Evolutionary conservation across 768 basidiomycete species (phyloP), one percentile per base, ranked within the genome.

Genomic region (Pleurotus platypus): DNA sequence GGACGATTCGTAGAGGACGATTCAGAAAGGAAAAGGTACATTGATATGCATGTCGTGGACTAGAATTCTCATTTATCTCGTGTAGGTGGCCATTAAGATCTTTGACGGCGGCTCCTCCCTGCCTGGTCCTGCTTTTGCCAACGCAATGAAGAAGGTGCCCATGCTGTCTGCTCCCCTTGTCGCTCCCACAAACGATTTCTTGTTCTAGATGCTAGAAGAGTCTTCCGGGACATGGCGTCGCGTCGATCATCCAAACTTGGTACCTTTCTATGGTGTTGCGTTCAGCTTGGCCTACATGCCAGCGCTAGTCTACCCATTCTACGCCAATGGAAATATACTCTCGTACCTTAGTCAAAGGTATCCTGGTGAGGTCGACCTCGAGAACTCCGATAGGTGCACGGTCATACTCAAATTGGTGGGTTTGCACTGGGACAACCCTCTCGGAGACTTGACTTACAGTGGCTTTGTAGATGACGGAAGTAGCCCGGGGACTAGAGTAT

Each of bases 401-500:
- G 27, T 27, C 27, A 27, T 27, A 5, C 27, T 6, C 27, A 27
- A 8, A 6, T 5, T 27, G 27, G 18, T 18, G 18, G 18, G 18
- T 18, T 18, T 18, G 18, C 18, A 18, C 18, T 18, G 18, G 18
- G 18, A 18, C 18, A 18, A 18, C 18, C 18, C 18, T 18, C 18
- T 18, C 18, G 18, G 18, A 18, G 18, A 18, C 27, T 18, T 18
- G 18, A 18, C 18, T 18, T 18, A 18, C 18, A 18, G 18, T 18
- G 18, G 18, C 18, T 16, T 6, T 51, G 1, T 27, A 65, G 66
- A 45, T 63, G 26, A 8, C 50, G 9, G 62, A 61, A 22, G 55
- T 64, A 4, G 66, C 66, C 11, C 15, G 57, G 40, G 70, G 66
- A 15, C 57, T 72, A 3, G 30, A 59, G 1, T 69, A 69, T 49